Evolutionary conservation across 768 basidiomycete genomes (phyloP).

Genomic region (Paxillus rubicundulus): DNA sequence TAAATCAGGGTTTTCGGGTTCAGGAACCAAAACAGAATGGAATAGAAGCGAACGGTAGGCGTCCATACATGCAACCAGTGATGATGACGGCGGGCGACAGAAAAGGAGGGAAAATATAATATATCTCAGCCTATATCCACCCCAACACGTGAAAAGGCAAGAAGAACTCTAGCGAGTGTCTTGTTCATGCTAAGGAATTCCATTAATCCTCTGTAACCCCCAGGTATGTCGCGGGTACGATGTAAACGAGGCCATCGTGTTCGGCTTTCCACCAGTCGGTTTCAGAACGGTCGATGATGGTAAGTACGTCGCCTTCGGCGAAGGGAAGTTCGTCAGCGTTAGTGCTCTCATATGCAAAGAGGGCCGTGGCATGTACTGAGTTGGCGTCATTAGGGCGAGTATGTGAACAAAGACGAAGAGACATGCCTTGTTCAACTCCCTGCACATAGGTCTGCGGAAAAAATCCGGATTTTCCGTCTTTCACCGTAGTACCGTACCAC

Average conservation of each 20-base stretch:
- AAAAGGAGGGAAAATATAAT: constrained; percentile 50
- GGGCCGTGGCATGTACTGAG: constrained; percentile 68
- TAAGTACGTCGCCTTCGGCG: constrained; percentile 72
- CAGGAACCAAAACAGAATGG: background rate
- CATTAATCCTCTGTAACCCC: constrained; percentile 90
- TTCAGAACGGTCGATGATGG: constrained; percentile 80
- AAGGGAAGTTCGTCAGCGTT: constrained; percentile 86
- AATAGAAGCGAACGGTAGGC: constrained; percentile 1
- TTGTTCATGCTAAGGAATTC: constrained; percentile 29
- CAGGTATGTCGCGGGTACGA: constrained; percentile 91
- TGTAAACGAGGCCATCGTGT: constrained; percentile 77
- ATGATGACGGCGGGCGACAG: constrained; percentile 29
- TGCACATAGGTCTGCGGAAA: constrained; percentile 91
- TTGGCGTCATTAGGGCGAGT: background rate
- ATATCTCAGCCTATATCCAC: constrained; percentile 78
- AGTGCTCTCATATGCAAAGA: constrained; percentile 72
- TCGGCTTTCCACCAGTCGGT: constrained; percentile 97
- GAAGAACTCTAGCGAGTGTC: constrained; percentile 51
- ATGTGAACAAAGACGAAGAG: background rate
- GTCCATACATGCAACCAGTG: constrained; percentile 14
- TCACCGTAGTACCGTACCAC: constrained; percentile 83
- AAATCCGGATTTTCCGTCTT: constrained; percentile 71
- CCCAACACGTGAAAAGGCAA: constrained; percentile 43
- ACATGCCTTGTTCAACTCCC: constrained; percentile 57
- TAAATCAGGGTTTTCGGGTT: constrained; percentile 1